Conservation (phyloP, 805 yeast genomes). For the Phaffomyces thermotolerans region DNA sequence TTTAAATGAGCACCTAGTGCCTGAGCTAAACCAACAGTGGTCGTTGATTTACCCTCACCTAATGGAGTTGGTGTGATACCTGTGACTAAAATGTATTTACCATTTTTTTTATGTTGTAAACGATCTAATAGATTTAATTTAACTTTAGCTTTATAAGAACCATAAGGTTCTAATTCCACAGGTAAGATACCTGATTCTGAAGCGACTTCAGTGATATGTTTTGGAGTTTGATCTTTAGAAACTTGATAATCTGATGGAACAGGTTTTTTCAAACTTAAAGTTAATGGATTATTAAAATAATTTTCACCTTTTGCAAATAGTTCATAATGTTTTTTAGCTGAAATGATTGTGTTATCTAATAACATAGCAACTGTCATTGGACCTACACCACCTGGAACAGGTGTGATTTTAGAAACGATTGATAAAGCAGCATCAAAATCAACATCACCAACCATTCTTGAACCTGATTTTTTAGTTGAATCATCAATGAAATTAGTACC, state of each 20-base stretch:
- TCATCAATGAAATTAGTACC: conserved; percentile 76
- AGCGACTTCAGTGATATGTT: conserved; percentile 61
- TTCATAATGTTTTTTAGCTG: conserved; percentile 48
- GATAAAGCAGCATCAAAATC: conserved; percentile 50
- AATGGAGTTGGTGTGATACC: conserved; percentile 84
- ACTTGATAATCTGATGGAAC: conserved; percentile 80
- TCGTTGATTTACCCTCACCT: conserved; percentile 82
- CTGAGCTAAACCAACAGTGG: conserved; percentile 77
- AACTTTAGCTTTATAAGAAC: conserved; percentile 72
- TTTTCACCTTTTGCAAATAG: conserved; percentile 16
- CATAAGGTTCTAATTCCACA: conserved; percentile 66
- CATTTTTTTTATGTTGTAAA: conserved; percentile 51
- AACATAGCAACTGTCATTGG: conserved; percentile 89
- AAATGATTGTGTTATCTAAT: conserved; percentile 60
- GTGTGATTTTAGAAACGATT: conserved; percentile 63
- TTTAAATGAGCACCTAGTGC: conserved; percentile 72
- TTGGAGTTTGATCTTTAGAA: conserved; percentile 70
- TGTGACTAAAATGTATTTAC: conserved; percentile 68
- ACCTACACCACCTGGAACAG: conserved; percentile 90
- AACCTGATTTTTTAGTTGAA: conserved; percentile 57
- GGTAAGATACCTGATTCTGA: conserved; percentile 60
- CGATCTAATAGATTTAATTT: conserved; percentile 57
- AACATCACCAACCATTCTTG: conserved; percentile 71
- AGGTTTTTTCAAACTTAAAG: conserved; percentile 49
- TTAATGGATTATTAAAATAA: conserved; percentile 39